Conservation (phyloP, 768 basidiomycete species). For the Sporobolomyces pararoseus region DNA sequence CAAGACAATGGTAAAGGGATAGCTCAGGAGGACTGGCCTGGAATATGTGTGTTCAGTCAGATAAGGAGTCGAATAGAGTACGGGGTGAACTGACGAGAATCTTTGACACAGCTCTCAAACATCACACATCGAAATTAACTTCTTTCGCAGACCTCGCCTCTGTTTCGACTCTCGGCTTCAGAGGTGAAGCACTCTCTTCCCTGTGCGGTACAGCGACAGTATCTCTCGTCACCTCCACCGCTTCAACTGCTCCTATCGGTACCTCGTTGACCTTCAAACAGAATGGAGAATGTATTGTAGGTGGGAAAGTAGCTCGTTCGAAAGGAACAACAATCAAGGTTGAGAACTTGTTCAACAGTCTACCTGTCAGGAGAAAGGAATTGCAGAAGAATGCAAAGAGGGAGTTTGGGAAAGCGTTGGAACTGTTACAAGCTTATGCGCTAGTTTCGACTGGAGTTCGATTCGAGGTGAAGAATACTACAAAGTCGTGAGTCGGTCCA, state of each 20-base stretch:
- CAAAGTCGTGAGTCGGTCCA: constrained; percentile 63
- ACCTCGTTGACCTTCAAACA: constrained; percentile 56
- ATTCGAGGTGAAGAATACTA: constrained; percentile 67
- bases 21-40: constrained; percentile 66
- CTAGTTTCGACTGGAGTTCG: constrained; percentile 69
- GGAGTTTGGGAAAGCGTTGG: constrained; percentile 80
- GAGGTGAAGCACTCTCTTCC: constrained; percentile 92
- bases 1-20: constrained; percentile 91
- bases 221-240: constrained; percentile 68
- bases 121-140: constrained; percentile 86
- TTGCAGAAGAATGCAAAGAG: constrained; percentile 81
- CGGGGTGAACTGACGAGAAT: too few relatives aligned
- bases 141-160: constrained; percentile 68
- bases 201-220: constrained; percentile 65
- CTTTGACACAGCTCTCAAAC: constrained; percentile 81
- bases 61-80: too few relatives aligned
- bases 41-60: constrained; percentile 60
- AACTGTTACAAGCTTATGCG: constrained; percentile 79
- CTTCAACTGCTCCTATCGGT: constrained; percentile 69
- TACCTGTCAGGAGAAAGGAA: constrained; percentile 89
- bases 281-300: constrained; percentile 30
- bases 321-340: constrained; percentile 79
- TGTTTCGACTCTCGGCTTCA: constrained; percentile 83
- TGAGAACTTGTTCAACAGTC: constrained; percentile 66
- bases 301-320: constrained; percentile 22